A percentile compares a stretch with the other conserved stretches of the same genome.
phyloP scores from a whole-genome alignment of 2,329 filamentous ascomycete species.

The Pseudogymnoascus sp. region DNA sequence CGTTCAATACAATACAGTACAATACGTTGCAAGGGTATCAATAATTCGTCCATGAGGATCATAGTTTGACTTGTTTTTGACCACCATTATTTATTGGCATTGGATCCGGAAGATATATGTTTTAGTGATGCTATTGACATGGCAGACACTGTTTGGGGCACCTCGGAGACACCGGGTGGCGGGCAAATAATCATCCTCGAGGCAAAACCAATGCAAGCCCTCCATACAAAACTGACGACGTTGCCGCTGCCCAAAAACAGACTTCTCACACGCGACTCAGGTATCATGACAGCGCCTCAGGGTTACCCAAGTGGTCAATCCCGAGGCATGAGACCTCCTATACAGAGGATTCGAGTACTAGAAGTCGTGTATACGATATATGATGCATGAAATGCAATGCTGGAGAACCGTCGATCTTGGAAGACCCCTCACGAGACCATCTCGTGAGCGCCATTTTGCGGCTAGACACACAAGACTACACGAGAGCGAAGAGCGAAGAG shows the following conservation, averaged over 20 bases:
- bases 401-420: not conserved
- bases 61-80: not conserved
- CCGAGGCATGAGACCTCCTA: not conserved
- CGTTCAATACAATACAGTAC: not conserved
- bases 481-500: not conserved
- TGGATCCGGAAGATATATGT: not conserved
- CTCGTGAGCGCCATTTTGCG: not conserved
- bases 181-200: not conserved
- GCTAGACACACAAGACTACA: not conserved
- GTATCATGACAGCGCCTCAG: not conserved
- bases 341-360: not conserved
- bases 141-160: not conserved
- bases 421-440: not conserved
- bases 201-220: not conserved
- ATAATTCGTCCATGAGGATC: not conserved
- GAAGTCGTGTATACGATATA: not conserved
- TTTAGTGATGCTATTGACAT: not conserved
- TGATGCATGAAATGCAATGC: not conserved
- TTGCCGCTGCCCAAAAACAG: not conserved
- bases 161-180: not conserved
- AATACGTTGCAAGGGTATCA: not conserved
- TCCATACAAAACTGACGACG: not conserved
- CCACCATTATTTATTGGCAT: not conserved
- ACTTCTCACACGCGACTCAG: not conserved
- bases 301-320: not conserved